Evolutionary conservation across 371 early-diverging fungal species (phyloP), one percentile per base, ranked within the genome.

Genomic region (Coemansia sp.): DNA sequence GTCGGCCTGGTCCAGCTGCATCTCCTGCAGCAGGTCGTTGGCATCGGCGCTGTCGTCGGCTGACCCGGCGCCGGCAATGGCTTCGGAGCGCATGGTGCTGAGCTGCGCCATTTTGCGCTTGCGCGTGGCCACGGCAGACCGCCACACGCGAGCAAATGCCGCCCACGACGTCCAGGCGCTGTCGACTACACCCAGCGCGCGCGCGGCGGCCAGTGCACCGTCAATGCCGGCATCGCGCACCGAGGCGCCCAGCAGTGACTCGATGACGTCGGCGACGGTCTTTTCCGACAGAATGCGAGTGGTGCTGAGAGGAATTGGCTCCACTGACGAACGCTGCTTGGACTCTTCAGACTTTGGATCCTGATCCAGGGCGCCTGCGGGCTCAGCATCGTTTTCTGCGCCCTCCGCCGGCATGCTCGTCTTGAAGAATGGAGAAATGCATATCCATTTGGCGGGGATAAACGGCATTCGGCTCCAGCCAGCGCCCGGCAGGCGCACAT

Each of bases 231-330:
- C 81, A 38, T 83, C 79, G 2, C 87, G 40, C 47, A 86, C 83
- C 14, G 88, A 84, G 0, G 96, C 96, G 0, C 95, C 96, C 30
- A 98, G 72, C 4, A 90, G 74, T 0, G 96, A 92, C 72, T 96
- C 97, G 0, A 97, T 85, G 42, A 91, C 78, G 82, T 96, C 97
- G 1, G 97, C 96, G 39, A 93, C 70, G 0, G 86, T 86, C 65
- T 97, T 95, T 62, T 92, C 89, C 1, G 90, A 88, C 11, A 91
- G 67, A 47, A 38, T 32, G 11, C 61, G 60, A n/a, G 14, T 26
- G 14, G 57, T 66, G 16, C 11, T 26, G 36, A 47, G 9, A 31
- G 13, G 35, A 9, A 35, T 34, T 6, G 43, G 20, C 45, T 42
- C 36, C 4, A 35, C 31, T 5, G 26, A 39, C 16, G 35, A 32